phyloP scores from a whole-genome alignment of 148 eudicot species.

The Hydrangea macrophylla region DNA sequence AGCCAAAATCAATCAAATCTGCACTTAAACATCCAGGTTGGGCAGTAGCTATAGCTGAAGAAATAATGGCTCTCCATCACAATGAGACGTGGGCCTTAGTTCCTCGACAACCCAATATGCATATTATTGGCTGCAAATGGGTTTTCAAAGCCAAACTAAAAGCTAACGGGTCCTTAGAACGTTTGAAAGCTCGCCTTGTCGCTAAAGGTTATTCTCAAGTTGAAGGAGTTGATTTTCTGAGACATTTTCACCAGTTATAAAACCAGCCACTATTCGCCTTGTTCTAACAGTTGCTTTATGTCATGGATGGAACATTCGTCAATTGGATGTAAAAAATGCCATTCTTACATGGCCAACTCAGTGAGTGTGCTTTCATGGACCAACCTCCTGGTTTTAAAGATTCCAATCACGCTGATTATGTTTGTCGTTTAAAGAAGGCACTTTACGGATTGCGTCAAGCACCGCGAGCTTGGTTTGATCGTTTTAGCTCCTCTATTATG shows the following conservation, averaged over 20 bases:
- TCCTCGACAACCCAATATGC: background rate
- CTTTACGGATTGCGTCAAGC: background rate
- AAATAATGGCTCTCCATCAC: background rate
- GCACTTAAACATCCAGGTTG: background rate
- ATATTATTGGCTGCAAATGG: slow-evolving; percentile 5
- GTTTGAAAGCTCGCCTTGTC: background rate
- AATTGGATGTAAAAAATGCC: background rate
- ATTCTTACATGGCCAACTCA: background rate
- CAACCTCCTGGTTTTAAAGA: background rate
- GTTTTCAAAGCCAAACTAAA: background rate
- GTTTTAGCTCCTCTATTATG: background rate
- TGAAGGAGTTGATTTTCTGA: background rate
- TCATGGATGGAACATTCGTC: background rate
- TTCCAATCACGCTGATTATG: background rate
- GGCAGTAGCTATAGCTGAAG: background rate
- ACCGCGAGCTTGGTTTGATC: background rate
- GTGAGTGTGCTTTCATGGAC: background rate
- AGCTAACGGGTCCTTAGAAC: background rate
- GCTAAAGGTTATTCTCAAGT: background rate
- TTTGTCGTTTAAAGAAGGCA: background rate
- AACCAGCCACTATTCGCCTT: background rate
- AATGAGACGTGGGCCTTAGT: slow-evolving; percentile 11
- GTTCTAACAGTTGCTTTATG: background rate
- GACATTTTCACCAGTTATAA: background rate
- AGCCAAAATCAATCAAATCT: background rate